These are phyloP conservation scores for Aspergillus quadricinctus DNA, from an alignment of 2,329 filamentous ascomycete species.

Conservation along the genomic window DNA sequence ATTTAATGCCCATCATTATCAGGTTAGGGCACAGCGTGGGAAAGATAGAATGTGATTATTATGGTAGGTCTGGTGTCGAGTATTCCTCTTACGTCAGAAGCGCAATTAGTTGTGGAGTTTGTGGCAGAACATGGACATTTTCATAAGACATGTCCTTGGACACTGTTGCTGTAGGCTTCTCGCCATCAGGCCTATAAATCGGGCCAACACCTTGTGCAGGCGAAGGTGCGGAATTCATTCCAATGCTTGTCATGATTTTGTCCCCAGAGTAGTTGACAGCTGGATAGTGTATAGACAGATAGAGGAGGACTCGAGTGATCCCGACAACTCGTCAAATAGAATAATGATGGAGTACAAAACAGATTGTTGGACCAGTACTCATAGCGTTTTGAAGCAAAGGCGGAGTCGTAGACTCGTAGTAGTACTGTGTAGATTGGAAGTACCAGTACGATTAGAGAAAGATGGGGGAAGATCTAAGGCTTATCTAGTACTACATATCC, in stretches of 20 bases:
- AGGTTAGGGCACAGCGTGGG: constrained; percentile 1
- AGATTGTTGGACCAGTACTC: background rate
- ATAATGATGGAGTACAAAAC: background rate
- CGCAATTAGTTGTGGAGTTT: constrained; percentile 95
- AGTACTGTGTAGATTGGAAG: background rate
- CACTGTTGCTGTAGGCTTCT: constrained; percentile 83
- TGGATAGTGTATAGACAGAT: background rate
- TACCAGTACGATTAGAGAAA: no score
- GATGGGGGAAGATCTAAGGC: no score
- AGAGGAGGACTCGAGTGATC: background rate
- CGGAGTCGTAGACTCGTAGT: background rate
- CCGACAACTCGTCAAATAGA: background rate
- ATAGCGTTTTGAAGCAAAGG: background rate
- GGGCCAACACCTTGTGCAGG: constrained; percentile 71
- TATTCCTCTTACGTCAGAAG: constrained; percentile 77
- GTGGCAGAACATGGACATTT: constrained; percentile 84
- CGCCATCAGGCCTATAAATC: constrained; percentile 67
- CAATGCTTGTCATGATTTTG: constrained; percentile 20
- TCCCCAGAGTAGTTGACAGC: background rate
- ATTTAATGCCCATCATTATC: background rate
- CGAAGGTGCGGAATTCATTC: constrained; percentile 31
- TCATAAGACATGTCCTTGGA: constrained; percentile 76
- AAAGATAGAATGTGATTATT: background rate
- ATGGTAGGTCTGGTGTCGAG: background rate
- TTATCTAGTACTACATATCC: no score